These are phyloP conservation scores for Asterionellopsis glacialis DNA, from an alignment of 108 stramenopile species.

Conservation along the genomic window DNA sequence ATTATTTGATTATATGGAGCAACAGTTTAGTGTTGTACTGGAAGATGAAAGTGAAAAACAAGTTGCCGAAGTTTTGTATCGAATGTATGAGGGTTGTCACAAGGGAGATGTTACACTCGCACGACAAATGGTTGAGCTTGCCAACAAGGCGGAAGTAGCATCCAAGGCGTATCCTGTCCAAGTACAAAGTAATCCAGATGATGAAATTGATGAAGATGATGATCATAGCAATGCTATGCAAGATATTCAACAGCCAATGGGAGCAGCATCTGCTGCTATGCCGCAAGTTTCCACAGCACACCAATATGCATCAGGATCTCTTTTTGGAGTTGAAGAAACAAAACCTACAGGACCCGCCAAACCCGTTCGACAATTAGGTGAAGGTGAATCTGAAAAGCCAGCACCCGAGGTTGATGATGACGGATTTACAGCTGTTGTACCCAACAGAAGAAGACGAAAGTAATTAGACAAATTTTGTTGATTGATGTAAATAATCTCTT, in stretches of 20 bases:
- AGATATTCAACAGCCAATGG: background rate
- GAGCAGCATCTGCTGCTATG: background rate
- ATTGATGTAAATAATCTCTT: background rate
- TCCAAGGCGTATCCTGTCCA: constrained; percentile 32
- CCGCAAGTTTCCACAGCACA: constrained; percentile 11
- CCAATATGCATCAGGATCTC: constrained; percentile 29
- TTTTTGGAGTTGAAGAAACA: constrained; percentile 44
- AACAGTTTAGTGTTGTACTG: constrained; percentile 79
- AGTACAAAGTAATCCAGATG: constrained; percentile 51
- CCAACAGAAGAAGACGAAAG: constrained; percentile 15
- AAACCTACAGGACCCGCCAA: constrained; percentile 16
- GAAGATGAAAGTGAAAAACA: constrained; percentile 76
- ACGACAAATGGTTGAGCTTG: constrained; percentile 40
- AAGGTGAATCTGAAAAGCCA: constrained; percentile 39
- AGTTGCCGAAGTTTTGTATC: constrained; percentile 63
- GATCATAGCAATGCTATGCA: constrained; percentile 2
- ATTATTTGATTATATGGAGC: constrained; percentile 77
- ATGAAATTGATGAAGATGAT: constrained; percentile 65
- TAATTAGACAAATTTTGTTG: background rate
- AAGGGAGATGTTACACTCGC: constrained; percentile 54
- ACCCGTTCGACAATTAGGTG: constrained; percentile 68
- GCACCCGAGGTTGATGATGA: constrained; percentile 61
- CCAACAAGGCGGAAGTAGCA: constrained; percentile 37
- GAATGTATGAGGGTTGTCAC: constrained; percentile 66
- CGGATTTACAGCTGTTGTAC: constrained; percentile 54